Conservation (phyloP, 805 yeast genomes). For the Candida alai region DNA sequence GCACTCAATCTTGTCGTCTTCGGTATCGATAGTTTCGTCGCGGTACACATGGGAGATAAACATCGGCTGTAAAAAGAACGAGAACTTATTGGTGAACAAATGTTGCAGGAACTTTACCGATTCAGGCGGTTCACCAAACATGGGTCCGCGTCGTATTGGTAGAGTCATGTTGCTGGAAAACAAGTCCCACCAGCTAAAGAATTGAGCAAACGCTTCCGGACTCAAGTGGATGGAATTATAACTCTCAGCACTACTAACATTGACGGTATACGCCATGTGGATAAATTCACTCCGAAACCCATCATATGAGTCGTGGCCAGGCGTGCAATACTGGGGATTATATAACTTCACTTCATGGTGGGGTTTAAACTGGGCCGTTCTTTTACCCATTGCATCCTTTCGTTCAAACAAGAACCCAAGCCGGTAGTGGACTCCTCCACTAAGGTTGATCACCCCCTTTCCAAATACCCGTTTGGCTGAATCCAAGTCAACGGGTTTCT, state of each 20-base stretch:
- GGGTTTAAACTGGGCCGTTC: slow-evolving; percentile 48
- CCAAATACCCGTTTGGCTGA: slow-evolving; percentile 27
- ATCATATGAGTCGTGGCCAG: slow-evolving; percentile 36
- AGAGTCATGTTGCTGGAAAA: slow-evolving; percentile 76
- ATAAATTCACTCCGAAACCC: slow-evolving; percentile 39
- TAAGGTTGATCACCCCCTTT: slow-evolving; percentile 52
- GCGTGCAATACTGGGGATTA: slow-evolving; percentile 49
- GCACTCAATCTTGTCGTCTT: slow-evolving; percentile 46
- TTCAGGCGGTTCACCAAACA: slow-evolving; percentile 56
- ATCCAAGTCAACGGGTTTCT: slow-evolving; percentile 7
- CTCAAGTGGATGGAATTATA: slow-evolving; percentile 76
- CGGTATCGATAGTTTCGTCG: slow-evolving; percentile 29
- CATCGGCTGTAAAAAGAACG: slow-evolving; percentile 67
- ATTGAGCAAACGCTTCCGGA: slow-evolving; percentile 63
- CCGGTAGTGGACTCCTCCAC: slow-evolving; percentile 58
- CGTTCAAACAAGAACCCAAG: slow-evolving; percentile 60
- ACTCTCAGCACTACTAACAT: slow-evolving; percentile 32
- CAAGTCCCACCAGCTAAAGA: slow-evolving; percentile 81
- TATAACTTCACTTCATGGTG: slow-evolving; percentile 57
- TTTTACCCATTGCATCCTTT: slow-evolving; percentile 16
- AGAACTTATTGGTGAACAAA: slow-evolving; percentile 74
- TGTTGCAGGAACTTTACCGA: slow-evolving; percentile 72
- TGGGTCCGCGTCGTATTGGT: slow-evolving; percentile 71
- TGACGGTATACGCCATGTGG: slow-evolving; percentile 39
- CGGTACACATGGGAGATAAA: slow-evolving; percentile 71